These are phyloP conservation scores for Phaeophleospora eucalypticola DNA, from an alignment of 2,329 filamentous ascomycete species.

Conservation along the genomic window DNA sequence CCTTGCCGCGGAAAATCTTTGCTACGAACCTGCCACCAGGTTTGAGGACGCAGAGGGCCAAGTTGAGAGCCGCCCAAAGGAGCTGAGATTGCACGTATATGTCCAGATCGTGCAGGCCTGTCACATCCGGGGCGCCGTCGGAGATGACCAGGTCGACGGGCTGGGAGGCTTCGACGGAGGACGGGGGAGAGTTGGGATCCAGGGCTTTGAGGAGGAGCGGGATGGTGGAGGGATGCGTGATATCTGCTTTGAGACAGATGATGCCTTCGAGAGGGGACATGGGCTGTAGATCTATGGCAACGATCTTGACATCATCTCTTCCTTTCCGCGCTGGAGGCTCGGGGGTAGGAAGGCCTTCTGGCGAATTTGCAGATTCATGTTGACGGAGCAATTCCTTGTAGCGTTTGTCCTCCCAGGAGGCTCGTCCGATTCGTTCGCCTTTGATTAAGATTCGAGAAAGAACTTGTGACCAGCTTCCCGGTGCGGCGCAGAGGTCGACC, in stretches of 20 bases:
- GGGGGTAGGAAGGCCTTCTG: neutral
- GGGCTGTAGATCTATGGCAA: slow-evolving; percentile 91
- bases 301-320: slow-evolving; percentile 71
- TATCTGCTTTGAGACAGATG: slow-evolving; percentile 86
- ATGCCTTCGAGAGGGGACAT: slow-evolving; percentile 93
- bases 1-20: slow-evolving; percentile 92
- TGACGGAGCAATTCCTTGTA: slow-evolving; percentile 42
- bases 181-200: slow-evolving; percentile 58
- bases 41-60: slow-evolving; percentile 85
- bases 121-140: slow-evolving; percentile 94
- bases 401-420: slow-evolving; percentile 83
- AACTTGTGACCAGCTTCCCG: slow-evolving; percentile 96
- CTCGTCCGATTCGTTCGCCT: slow-evolving; percentile 81
- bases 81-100: slow-evolving; percentile 97
- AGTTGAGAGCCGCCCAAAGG: slow-evolving; percentile 87
- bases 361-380: slow-evolving; percentile 4
- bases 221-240: slow-evolving; percentile 93
- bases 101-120: slow-evolving; percentile 91
- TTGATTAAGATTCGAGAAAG: slow-evolving; percentile 90
- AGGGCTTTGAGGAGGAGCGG: slow-evolving; percentile 81
- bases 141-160: slow-evolving; percentile 92
- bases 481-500: slow-evolving; percentile 92
- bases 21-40: slow-evolving; percentile 95
- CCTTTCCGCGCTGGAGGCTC: slow-evolving; percentile 10
- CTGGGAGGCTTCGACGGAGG: slow-evolving; percentile 53